phyloP scores from a whole-genome alignment of 2,329 filamentous ascomycete genomes.

The Emericellopsis cladophorae region DNA sequence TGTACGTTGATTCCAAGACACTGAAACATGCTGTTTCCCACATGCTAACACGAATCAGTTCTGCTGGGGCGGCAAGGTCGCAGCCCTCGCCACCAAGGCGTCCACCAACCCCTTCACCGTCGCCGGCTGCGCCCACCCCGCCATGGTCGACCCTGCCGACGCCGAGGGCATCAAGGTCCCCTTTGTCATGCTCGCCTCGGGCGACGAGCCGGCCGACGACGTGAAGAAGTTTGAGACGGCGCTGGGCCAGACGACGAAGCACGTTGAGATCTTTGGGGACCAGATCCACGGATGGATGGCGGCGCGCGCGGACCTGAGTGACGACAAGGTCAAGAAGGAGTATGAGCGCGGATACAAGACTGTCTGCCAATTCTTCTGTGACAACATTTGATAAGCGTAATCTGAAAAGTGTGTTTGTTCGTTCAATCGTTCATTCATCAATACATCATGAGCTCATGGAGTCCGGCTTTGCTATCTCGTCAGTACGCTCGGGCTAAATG shows the following conservation, averaged over 20 bases:
- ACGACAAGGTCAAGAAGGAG: slow-evolving; percentile 45
- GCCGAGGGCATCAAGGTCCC: slow-evolving; percentile 48
- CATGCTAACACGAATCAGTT: slow-evolving; percentile 21
- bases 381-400: slow-evolving; percentile 25
- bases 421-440: too few species aligned
- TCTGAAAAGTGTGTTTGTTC: not conserved
- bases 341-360: slow-evolving; percentile 49
- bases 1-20: slow-evolving; percentile 23
- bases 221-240: slow-evolving; percentile 43
- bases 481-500: not conserved
- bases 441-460: too few species aligned
- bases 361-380: slow-evolving; percentile 42
- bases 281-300: slow-evolving; percentile 69
- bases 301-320: slow-evolving; percentile 45
- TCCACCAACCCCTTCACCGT: slow-evolving; percentile 41
- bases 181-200: slow-evolving; percentile 49
- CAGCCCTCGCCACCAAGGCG: slow-evolving; percentile 34
- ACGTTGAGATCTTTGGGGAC: slow-evolving; percentile 52
- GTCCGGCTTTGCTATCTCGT: too few species aligned
- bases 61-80: slow-evolving; percentile 64
- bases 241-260: slow-evolving; percentile 36
- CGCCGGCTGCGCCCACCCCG: slow-evolving; percentile 41
- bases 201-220: slow-evolving; percentile 44
- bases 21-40: slow-evolving; percentile 4
- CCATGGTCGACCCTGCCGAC: slow-evolving; percentile 52